Percentiles rank a stretch among this genome's conserved stretches.
Evolutionary conservation across 1,139 yeast genomes (phyloP).

Genomic region (Geotrichum phurueaensis): DNA sequence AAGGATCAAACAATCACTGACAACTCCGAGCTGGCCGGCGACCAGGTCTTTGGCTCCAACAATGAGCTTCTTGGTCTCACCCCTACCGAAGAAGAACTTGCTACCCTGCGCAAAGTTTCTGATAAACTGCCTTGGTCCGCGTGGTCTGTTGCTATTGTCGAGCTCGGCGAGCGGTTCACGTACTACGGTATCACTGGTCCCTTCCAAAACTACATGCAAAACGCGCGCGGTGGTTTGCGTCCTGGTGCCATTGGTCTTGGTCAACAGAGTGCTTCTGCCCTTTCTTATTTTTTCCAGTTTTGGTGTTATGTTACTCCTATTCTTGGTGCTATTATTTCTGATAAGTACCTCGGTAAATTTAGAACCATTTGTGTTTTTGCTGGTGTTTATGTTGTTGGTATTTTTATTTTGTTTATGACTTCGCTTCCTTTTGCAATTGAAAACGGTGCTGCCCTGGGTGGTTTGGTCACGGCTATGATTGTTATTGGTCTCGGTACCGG

Average conservation of each 20-base stretch:
- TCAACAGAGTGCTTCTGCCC: slow-evolving; percentile 63
- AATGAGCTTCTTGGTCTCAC: slow-evolving; percentile 27
- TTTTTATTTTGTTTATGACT: slow-evolving; percentile 58
- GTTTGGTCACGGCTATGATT: slow-evolving; percentile 53
- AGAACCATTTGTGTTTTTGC: slow-evolving; percentile 60
- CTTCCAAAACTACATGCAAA: slow-evolving; percentile 72
- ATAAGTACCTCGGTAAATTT: slow-evolving; percentile 67
- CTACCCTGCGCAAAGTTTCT: slow-evolving; percentile 42
- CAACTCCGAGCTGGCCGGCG: not conserved
- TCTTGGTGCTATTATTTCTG: slow-evolving; percentile 71
- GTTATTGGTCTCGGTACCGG: slow-evolving; percentile 76
- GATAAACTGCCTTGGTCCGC: slow-evolving; percentile 44
- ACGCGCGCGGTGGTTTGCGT: slow-evolving; percentile 33
- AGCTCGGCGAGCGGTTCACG: slow-evolving; percentile 78
- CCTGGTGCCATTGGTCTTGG: slow-evolving; percentile 61
- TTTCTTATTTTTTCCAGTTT: slow-evolving; percentile 71
- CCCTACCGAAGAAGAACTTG: slow-evolving; percentile 43
- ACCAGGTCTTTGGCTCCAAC: slow-evolving; percentile 11
- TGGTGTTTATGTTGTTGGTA: slow-evolving; percentile 56
- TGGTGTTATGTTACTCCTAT: slow-evolving; percentile 81
- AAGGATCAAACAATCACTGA: not conserved
- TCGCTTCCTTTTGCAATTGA: slow-evolving; percentile 59
- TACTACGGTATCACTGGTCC: slow-evolving; percentile 75
- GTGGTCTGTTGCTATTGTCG: slow-evolving; percentile 73
- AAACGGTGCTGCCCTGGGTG: slow-evolving; percentile 45